phyloP scores from a whole-genome alignment of 2,329 filamentous ascomycete species.

The Juglanconis oblonga region DNA sequence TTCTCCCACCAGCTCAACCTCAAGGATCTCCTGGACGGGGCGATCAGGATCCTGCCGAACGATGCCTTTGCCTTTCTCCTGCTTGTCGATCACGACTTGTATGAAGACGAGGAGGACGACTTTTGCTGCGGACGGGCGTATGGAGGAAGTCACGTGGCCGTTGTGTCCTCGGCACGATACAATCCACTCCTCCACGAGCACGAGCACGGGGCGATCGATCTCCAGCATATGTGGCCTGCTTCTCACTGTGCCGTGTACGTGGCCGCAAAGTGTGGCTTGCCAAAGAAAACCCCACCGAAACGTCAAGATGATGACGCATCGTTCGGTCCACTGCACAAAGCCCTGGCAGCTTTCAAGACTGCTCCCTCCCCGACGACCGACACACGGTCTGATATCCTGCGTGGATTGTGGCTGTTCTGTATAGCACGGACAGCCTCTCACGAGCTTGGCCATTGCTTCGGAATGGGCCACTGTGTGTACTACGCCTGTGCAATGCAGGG shows the following conservation, averaged over 20 bases:
- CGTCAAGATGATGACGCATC: conserved; percentile 5
- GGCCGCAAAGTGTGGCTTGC: conserved; percentile 31
- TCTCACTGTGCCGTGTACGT: conserved; percentile 58
- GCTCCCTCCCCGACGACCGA: conserved; percentile 22
- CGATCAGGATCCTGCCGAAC: conserved; percentile 48
- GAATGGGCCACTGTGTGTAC: conserved; percentile 63
- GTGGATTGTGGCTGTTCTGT: conserved; percentile 54
- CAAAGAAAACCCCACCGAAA: neutral
- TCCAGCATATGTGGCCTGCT: conserved; percentile 60
- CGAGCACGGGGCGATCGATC: conserved; percentile 35
- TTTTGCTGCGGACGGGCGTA: conserved; percentile 67
- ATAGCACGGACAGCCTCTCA: conserved; percentile 58
- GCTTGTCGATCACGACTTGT: conserved; percentile 60
- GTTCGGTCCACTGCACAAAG: conserved; percentile 30
- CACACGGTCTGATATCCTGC: conserved; percentile 14
- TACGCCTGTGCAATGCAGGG: conserved; percentile 65
- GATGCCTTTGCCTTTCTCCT: conserved; percentile 60
- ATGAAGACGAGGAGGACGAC: conserved; percentile 62
- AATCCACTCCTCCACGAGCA: conserved; percentile 46
- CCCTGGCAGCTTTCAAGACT: conserved; percentile 28
- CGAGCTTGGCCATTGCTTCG: conserved; percentile 67
- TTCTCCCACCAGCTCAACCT: conserved; percentile 56
- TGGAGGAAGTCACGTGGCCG: conserved; percentile 58
- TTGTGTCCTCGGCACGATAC: conserved; percentile 62
- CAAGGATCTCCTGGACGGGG: conserved; percentile 57